Evolutionary conservation across 2,329 filamentous ascomycete genomes (phyloP), one percentile per base, ranked within the genome.

Genomic region (Penicillium sp.): DNA sequence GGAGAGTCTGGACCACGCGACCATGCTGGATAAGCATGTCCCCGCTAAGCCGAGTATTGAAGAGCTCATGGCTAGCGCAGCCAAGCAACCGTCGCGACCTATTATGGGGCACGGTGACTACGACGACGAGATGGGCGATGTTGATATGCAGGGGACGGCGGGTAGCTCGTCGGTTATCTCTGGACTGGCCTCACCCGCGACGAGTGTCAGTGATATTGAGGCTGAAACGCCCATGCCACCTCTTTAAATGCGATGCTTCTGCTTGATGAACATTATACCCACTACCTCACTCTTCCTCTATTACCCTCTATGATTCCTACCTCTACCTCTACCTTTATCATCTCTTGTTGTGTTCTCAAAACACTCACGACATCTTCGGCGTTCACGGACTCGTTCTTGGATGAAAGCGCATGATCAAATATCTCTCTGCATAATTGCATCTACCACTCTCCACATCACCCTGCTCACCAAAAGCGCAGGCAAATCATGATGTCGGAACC

Each of bases 1-100:
- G 81, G 88, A 88, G 2, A 91, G 91, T 83, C 80, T 93, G 47
- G 90, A 92, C 72, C 89, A 89, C 58, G 89, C 87, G 22, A 89
- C 88, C 0, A 87, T 87, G 0, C 75, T 92, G 62, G 82, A 91
- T 26, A 89, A 89, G 73, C 85, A 88, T 67, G 82, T 91, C 19
- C 89, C 89, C 0, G 88, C 89, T 72, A 92, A 92, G 76, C 89
- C 89, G 9, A 84, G 84, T 26, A 83, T 91, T 56, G 75, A 78
- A 40, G 78, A 79, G 62, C 62, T 79, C 33, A 79, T 79, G 73
- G 74, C 75, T 24, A 70, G 62, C 26, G 62, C 72, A 9, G 64
- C 62, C 12, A 76, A 76, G 51, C 68, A 70, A 26, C 56, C 54
- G 19, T 45, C 64, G 7, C 73, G 66, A n/a, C 54, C 66, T 42